Evolutionary conservation across 202 grass and related monocot genomes (phyloP).

Genomic region (Elaeis oleifera): DNA sequence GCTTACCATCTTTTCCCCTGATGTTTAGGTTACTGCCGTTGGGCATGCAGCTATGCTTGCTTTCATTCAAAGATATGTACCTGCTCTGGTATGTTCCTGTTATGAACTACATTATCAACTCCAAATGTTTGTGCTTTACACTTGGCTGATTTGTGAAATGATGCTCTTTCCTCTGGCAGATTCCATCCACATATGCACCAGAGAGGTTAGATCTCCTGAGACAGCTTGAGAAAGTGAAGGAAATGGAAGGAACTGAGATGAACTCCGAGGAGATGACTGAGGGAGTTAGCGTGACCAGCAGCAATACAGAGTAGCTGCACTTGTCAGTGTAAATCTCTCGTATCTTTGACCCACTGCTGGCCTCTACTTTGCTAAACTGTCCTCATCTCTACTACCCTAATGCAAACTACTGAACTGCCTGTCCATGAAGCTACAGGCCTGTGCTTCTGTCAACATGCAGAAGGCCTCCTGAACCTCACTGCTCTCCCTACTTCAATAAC

Average conservation of each 20-base stretch:
- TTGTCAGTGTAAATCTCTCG: too few relatives aligned
- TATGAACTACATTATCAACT: not conserved
- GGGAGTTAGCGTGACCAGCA: slow-evolving; percentile 23
- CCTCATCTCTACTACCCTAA: too few relatives aligned
- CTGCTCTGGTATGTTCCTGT: slow-evolving; percentile 61
- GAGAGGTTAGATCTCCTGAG: slow-evolving; percentile 96
- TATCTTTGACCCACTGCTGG: too few relatives aligned
- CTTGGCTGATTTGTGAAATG: not conserved
- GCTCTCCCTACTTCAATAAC: too few relatives aligned
- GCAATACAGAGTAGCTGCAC: not conserved
- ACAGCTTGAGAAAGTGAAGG: slow-evolving; percentile 88
- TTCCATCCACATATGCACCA: slow-evolving; percentile 91
- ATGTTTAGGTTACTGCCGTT: slow-evolving; percentile 71
- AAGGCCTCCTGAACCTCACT: too few relatives aligned
- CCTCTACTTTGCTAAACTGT: too few relatives aligned
- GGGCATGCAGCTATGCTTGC: slow-evolving; percentile 99
- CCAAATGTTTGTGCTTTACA: not conserved
- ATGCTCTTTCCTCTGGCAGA: slow-evolving; percentile 30
- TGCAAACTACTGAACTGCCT: too few relatives aligned
- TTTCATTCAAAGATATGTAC: slow-evolving; percentile 98
- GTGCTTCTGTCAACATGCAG: too few relatives aligned
- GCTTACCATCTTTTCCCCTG: not conserved
- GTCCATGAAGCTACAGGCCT: too few relatives aligned
- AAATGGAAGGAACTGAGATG: slow-evolving; percentile 57
- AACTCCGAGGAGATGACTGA: slow-evolving; percentile 41